Conservation (phyloP, 352 stramenopile species). For the Globisporangium spinosum region DNA sequence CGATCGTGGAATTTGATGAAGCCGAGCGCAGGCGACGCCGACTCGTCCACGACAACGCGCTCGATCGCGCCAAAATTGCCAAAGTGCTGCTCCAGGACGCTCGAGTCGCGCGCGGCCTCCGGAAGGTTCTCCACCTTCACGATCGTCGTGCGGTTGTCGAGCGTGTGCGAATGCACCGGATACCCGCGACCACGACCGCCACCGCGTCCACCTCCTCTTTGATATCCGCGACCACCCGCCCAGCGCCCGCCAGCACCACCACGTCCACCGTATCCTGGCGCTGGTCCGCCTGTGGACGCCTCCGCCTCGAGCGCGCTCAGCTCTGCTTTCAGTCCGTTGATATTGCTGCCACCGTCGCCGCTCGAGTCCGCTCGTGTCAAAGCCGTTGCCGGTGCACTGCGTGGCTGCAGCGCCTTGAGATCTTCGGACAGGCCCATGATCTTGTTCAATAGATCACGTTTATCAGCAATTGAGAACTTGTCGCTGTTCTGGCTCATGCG, state of each 20-base stretch:
- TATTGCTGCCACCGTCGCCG: conserved; percentile 24
- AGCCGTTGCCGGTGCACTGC: conserved; percentile 1
- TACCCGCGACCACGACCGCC: conserved; percentile 41
- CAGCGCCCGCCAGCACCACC: conserved; percentile 32
- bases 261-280: conserved; percentile 21
- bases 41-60: conserved; percentile 70
- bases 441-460: conserved; percentile 79
- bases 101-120: conserved; percentile 67
- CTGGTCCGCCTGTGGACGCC: conserved; percentile 25
- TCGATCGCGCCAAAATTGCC: conserved; percentile 81
- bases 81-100: conserved; percentile 84
- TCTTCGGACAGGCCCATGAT: conserved; percentile 72
- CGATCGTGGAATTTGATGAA: conserved; percentile 87
- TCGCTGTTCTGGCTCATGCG: conserved; percentile 77
- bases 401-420: conserved; percentile 54
- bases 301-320: conserved; percentile 64
- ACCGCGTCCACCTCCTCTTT: conserved; percentile 33
- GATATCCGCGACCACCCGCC: conserved; percentile 38
- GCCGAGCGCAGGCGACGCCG: conserved; percentile 30
- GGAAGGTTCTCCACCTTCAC: conserved; percentile 74
- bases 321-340: conserved; percentile 59
- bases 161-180: conserved; percentile 45
- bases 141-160: conserved; percentile 86
- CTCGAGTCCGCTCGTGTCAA: conserved; percentile 2
- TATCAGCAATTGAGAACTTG: conserved; percentile 65